Evolutionary conservation across 2,329 filamentous ascomycete genomes (phyloP).

Genomic region (Neophaeococcomyces aloes): DNA sequence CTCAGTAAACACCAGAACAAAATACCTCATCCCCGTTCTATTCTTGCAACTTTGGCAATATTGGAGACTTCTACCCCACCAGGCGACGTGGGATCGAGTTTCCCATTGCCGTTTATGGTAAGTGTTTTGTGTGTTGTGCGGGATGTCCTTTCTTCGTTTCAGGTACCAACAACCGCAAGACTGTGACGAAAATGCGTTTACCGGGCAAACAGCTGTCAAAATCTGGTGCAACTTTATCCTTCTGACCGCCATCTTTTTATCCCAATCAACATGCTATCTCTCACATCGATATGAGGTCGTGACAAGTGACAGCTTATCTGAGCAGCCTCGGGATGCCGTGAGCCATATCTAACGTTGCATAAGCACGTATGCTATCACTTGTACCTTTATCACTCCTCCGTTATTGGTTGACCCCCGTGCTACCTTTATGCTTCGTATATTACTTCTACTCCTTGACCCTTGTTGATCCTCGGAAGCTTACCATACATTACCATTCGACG

Average conservation of each 20-base stretch:
- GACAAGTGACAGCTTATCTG: conserved; percentile 1
- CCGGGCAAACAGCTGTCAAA: neutral
- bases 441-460: neutral
- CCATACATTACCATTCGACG: neutral
- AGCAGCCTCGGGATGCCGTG: neutral
- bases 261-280: neutral
- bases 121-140: too few relatives aligned
- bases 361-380: neutral
- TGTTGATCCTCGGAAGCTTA: neutral
- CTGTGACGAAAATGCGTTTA: too few relatives aligned
- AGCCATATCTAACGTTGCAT: neutral
- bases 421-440: neutral
- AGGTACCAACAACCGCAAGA: too few relatives aligned
- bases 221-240: neutral
- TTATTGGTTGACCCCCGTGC: conserved; percentile 1
- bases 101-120: too few relatives aligned
- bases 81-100: too few relatives aligned
- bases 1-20: too few relatives aligned
- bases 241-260: neutral
- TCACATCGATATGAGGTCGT: neutral
- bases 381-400: neutral
- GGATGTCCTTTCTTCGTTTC: too few relatives aligned
- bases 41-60: too few relatives aligned
- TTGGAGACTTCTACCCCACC: too few relatives aligned
- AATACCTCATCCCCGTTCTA: too few relatives aligned